Percentiles rank a stretch among this genome's conserved stretches.
Conservation (phyloP, 2,329 filamentous ascomycete genomes). For the Botrytis fabae region DNA sequence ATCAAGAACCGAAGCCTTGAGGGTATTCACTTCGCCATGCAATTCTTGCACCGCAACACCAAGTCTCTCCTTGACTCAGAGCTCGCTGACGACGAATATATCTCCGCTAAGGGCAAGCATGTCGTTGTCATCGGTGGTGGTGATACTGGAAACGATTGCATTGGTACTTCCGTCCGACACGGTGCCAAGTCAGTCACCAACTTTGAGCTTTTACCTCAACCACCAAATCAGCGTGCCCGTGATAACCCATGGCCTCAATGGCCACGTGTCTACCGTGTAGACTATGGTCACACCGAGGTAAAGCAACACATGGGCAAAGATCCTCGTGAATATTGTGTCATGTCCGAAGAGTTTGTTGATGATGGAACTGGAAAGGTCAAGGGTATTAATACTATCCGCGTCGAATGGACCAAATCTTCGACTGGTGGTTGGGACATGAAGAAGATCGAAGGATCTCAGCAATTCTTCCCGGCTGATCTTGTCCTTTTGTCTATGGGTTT, state of each 20-base stretch:
- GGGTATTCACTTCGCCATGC: constrained; percentile 94
- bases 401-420: constrained; percentile 91
- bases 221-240: constrained; percentile 81
- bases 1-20: constrained; percentile 86
- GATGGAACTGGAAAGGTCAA: constrained; percentile 85
- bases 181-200: constrained; percentile 95
- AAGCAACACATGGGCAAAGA: constrained; percentile 96
- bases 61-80: constrained; percentile 94
- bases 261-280: constrained; percentile 97
- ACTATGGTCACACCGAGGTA: constrained; percentile 95
- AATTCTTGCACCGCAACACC: constrained; percentile 96
- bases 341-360: constrained; percentile 95
- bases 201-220: constrained; percentile 93
- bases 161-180: constrained; percentile 92
- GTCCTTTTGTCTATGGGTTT: constrained; percentile 97
- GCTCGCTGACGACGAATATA: constrained; percentile 79
- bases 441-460: constrained; percentile 87
- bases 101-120: constrained; percentile 92
- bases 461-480: constrained; percentile 95
- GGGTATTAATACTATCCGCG: constrained; percentile 92
- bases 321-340: constrained; percentile 95
- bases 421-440: constrained; percentile 98
- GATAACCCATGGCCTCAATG: constrained; percentile 99
- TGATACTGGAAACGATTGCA: constrained; percentile 97
- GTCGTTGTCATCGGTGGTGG: constrained; percentile 96